phyloP scores from a whole-genome alignment of 129 eudicot genomes.

The Arctium lappa region DNA sequence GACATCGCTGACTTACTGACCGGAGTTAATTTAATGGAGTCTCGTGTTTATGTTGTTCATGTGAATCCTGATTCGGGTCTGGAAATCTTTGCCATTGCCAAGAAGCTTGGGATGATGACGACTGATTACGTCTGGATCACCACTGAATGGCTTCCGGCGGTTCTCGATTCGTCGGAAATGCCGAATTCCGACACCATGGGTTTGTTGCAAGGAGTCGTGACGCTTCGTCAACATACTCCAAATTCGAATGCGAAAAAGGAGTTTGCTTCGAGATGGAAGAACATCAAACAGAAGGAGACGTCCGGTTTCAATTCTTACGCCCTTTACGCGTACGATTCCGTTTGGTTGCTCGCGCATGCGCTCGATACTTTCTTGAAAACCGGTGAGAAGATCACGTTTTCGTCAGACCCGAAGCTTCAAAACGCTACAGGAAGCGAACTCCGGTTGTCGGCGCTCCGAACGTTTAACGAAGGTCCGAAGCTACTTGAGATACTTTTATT shows the following conservation, averaged over 20 bases:
- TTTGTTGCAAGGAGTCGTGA: constrained; percentile 64
- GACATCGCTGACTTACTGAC: constrained; percentile 48
- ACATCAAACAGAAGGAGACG: constrained; percentile 39
- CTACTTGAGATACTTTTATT: constrained; percentile 46
- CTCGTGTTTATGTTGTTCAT: constrained; percentile 88
- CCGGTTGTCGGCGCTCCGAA: constrained; percentile 49
- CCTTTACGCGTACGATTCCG: constrained; percentile 81
- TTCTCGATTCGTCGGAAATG: constrained; percentile 50
- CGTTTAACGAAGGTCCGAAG: constrained; percentile 56
- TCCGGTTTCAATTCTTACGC: constrained; percentile 66
- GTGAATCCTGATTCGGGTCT: constrained; percentile 91
- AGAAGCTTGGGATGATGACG: constrained; percentile 69
- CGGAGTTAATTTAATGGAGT: constrained; percentile 69
- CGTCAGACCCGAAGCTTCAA: constrained; percentile 51
- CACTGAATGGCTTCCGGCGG: constrained; percentile 85
- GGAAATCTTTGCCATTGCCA: constrained; percentile 53
- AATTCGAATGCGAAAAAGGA: constrained; percentile 43
- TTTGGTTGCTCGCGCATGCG: constrained; percentile 76
- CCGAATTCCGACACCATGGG: constrained; percentile 30
- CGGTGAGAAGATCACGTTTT: constrained; percentile 55
- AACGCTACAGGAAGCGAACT: constrained; percentile 42
- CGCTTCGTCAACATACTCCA: constrained; percentile 71
- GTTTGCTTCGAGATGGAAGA: constrained; percentile 50
- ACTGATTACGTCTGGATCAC: constrained; percentile 85
- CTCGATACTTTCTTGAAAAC: constrained; percentile 51